Conservation (phyloP, 495 filamentous ascomycete genomes). For the Acidomyces sp. region DNA sequence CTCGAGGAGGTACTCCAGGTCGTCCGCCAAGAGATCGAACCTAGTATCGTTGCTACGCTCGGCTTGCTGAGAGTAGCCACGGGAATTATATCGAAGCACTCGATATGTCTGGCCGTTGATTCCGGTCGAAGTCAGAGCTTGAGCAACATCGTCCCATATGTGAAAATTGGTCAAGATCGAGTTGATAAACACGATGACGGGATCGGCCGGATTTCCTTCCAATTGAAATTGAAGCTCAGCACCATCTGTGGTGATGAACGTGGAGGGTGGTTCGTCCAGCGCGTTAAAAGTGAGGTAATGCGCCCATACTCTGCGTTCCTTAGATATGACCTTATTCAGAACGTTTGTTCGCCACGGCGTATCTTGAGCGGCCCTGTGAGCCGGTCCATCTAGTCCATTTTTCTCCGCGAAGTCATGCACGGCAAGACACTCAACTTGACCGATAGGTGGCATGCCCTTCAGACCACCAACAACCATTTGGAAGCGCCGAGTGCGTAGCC, state of each 20-base stretch:
- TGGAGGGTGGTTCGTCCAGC: constrained; percentile 32
- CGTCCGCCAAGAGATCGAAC: constrained; percentile 51
- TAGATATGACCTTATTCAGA: constrained; percentile 41
- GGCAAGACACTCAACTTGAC: constrained; percentile 43
- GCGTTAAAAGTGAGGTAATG: constrained; percentile 62
- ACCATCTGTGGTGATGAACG: constrained; percentile 52
- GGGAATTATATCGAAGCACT: constrained; percentile 57
- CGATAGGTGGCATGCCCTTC: constrained; percentile 24
- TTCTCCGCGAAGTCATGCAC: constrained; percentile 57
- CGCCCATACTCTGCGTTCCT: constrained; percentile 45
- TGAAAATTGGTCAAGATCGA: constrained; percentile 56
- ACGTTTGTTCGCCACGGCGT: constrained; percentile 46
- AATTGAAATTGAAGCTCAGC: constrained; percentile 56
- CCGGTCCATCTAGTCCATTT: constrained; percentile 51
- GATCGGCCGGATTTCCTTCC: constrained; percentile 56
- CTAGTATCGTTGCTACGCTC: constrained; percentile 24
- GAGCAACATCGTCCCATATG: constrained; percentile 67
- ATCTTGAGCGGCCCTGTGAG: constrained; percentile 46
- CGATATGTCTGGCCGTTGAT: constrained; percentile 48
- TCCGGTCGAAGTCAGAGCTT: constrained; percentile 42
- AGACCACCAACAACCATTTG: constrained; percentile 40
- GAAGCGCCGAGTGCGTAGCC: constrained; percentile 56
- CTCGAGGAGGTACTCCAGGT: constrained; percentile 39
- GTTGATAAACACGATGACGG: constrained; percentile 59
- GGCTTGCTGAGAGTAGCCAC: constrained; percentile 38